Evolutionary conservation across 2,329 filamentous ascomycete species (phyloP), one percentile per base, ranked within the genome.

Genomic region (Didymella sp.): DNA sequence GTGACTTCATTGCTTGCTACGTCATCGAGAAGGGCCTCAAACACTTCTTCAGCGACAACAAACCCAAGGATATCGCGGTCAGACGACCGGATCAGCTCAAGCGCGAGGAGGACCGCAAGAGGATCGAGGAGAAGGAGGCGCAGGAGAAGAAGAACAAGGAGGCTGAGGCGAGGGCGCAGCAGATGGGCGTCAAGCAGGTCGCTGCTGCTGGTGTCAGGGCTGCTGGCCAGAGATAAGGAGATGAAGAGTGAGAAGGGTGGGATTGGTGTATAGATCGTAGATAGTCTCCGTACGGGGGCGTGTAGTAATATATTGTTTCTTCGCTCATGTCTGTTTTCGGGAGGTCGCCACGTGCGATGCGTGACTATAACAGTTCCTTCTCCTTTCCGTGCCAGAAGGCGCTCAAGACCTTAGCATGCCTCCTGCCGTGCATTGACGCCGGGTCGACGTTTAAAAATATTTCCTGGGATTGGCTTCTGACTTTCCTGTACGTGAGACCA

Each of bases 61-160:
- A 87, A 64, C 92, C 95, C 2, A 94, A 96, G 75, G 95, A 98
- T 73, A 98, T 99, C 71, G 94, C 95, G 1, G 82, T 90, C 49
- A 85, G 95, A 61, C 82, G 95, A 56, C 88, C 90, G 3, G 95
- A 99, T 73, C 95, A 99, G 82, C 79, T 96, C 11, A 85, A 87
- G 73, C 82, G 88, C 40, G 94, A 98, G 79, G 80, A 84, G 53
- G 82, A 82, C 62, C 84, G 93, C 64, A 90, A 89, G 75, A 81
- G 82, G 55, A 82, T 82, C 44, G 85, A 86, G 68, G 81, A 81
- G 61, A 31, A 54, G 28, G 69, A 73, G 59, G 73, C 64, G 46
- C 73, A 75, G 62, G 63, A 58, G 58, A 73, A 72, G 67, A 74
- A 64, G 64, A 74, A 73, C 38, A 63, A 60, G 43, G 70, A 70